Evolutionary conservation across 2,329 filamentous ascomycete species (phyloP), one percentile per base, ranked within the genome.

Genomic region (Aspergillus sp.): DNA sequence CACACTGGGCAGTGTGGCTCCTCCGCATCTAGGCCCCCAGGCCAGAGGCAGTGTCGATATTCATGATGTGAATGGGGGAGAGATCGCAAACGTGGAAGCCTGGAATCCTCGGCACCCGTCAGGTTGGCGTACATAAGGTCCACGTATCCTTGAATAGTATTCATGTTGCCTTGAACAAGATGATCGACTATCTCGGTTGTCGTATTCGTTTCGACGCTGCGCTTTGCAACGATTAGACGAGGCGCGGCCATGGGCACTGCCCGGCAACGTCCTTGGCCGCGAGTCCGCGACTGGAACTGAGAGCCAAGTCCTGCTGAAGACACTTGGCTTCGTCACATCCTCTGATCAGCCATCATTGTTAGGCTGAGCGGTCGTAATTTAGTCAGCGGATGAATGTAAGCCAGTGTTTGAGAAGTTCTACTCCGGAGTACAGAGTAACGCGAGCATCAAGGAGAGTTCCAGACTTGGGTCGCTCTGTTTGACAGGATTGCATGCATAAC

Each of bases 1-100:
- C 27, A 45, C 27, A 49, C 24, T 41, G 50, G 51, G 51, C 51
- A n/a, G 51, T 53, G 51, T 41, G 51, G 51, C 41, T 46, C 35
- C 51, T 53, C 51, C 41, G 41, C 41, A 45, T 17, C 23, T 14
- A 15, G 27, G 11, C 19, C 35, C 48, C 48, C 11, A 7, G 12
- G 14, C 35, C 19, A 27, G 21, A 41, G 35, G 48, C 48, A 51
- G 48, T 41, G 35, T 46, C 44, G n/a, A 24, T 6, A 27, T n/a
- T 39, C 19, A 24, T 14, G 23, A 39, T 23, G 7, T 21, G 47
- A 51, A 40, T 51, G 48, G 48, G 6, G 24, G 35, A 23, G 35
- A 41, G 35, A 21, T 17, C 4, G 11, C 12, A 35, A 46, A 37
- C 33, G 19, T 24, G 33, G 49, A 12, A 53, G 51, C 51, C 51